These are phyloP conservation scores for Hymenoscyphus salicellus DNA, from an alignment of 2,329 filamentous ascomycete species.

Conservation along the genomic window DNA sequence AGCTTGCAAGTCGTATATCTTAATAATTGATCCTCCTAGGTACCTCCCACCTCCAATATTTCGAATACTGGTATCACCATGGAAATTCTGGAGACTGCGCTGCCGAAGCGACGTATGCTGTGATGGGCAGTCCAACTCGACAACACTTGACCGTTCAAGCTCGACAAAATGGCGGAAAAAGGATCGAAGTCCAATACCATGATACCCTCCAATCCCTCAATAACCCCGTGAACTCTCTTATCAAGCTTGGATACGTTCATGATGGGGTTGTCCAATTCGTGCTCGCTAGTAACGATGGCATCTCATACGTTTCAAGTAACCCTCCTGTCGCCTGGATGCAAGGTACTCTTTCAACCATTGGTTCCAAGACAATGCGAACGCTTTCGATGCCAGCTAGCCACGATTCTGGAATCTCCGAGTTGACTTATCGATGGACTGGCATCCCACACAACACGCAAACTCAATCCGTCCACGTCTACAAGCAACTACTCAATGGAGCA, in stretches of 20 bases:
- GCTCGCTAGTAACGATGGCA: slow-evolving; percentile 20
- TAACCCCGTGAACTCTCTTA: slow-evolving; percentile 20
- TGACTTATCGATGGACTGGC: slow-evolving; percentile 17
- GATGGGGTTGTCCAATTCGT: slow-evolving; percentile 24
- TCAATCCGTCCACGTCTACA: slow-evolving; percentile 19
- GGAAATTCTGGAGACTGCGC: slow-evolving; percentile 18
- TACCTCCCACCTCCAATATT: slow-evolving; percentile 16
- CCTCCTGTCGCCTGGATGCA: slow-evolving; percentile 28
- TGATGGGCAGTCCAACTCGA: slow-evolving; percentile 15
- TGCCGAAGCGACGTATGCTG: slow-evolving; percentile 25
- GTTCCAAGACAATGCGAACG: slow-evolving; percentile 19
- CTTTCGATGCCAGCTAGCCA: slow-evolving; percentile 25
- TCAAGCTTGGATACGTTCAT: slow-evolving; percentile 18
- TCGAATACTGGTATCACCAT: slow-evolving; percentile 18
- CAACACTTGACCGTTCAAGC: slow-evolving; percentile 25
- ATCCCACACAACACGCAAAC: slow-evolving; percentile 24
- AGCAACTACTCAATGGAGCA: slow-evolving; percentile 22
- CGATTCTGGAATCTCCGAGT: slow-evolving; percentile 22
- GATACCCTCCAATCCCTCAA: slow-evolving; percentile 22
- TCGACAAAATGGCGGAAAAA: slow-evolving; percentile 16
- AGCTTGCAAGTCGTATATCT: not conserved
- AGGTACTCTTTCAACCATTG: slow-evolving; percentile 20
- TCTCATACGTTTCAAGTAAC: slow-evolving; percentile 21
- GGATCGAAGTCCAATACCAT: slow-evolving; percentile 20
- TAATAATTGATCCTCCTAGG: slow-evolving; percentile 5